Evolutionary conservation across 2,329 filamentous ascomycete species (phyloP), one percentile per base, ranked within the genome.

Genomic region (Dothideomycetes sp.): DNA sequence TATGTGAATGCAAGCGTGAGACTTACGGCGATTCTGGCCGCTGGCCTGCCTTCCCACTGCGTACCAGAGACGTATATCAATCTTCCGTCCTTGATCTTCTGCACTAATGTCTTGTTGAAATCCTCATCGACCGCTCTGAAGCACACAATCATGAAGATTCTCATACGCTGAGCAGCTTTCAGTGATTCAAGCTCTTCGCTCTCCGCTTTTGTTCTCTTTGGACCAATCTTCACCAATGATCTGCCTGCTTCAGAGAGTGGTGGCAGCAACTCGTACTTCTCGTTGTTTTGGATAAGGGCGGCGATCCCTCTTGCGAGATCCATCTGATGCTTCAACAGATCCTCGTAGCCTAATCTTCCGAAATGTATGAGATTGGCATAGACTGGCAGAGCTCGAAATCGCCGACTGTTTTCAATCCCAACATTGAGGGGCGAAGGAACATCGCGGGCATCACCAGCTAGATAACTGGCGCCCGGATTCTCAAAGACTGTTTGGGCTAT

Each of bases 311-410:
- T 72, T 0, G 86, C 77, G 4, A 94, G 69, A 3, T 65, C 60
- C 18, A 87, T 78, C 65, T 94, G 87, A 18, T 75, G 72, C 45
- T 74, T 68, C 4, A 94, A 65, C 63, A 94, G 81, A 1, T 69
- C 65, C 1, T 69, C 66, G 47, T 93, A 75, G 0, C 86, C 87
- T 0, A 68, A 56, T 2, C 68, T 68, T 1, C 89, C 89, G 51
- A 91, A 81, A 34, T 81, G 80, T 15, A 81, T 58, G 2, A 95
- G 70, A 0, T 80, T 82, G 9, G 85, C 79, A 54, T 95, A 95
- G 7, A 86, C 82, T 0, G 89, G 88, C n/a, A 95, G 66, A 0
- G 88, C 88, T 38, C 89, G 77, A 65, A 95, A 94, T 4, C 88
- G 80, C 30, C 88, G 77, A 2, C 87, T 94, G 61, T 95, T 95